Evolutionary conservation across 306 rosid genomes (phyloP).

Genomic region (Inga laurina): DNA sequence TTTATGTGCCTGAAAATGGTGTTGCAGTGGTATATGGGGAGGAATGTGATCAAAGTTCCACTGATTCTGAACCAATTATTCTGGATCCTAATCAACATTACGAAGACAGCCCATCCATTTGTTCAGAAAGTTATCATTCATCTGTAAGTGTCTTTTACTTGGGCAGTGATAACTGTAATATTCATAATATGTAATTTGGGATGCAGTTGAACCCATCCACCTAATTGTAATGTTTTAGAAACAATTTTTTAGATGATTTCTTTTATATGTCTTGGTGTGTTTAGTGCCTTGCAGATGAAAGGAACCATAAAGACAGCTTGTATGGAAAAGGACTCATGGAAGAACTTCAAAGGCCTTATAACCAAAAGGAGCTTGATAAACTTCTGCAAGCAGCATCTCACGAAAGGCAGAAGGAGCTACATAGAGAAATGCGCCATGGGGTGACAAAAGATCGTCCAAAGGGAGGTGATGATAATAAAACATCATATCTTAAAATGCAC

Average conservation of each 20-base stretch:
- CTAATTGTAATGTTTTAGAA: neutral
- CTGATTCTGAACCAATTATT: constrained; percentile 45
- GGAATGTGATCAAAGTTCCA: constrained; percentile 29
- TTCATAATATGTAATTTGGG: constrained; percentile 3
- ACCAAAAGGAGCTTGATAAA: constrained; percentile 35
- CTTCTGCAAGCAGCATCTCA: constrained; percentile 19
- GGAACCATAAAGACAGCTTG: constrained; percentile 33
- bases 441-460: constrained; percentile 28
- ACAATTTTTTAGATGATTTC: neutral
- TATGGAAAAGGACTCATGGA: constrained; percentile 62
- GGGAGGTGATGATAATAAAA: constrained; percentile 24
- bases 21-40: constrained; percentile 13
- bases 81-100: constrained; percentile 37
- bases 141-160: constrained; percentile 45
- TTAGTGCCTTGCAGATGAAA: constrained; percentile 37
- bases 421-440: constrained; percentile 41
- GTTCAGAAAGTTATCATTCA: constrained; percentile 26
- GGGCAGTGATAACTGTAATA: neutral
- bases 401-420: constrained; percentile 26
- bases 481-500: constrained; percentile 54
- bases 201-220: neutral
- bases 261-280: constrained; percentile 19
- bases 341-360: constrained; percentile 57
- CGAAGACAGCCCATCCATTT: constrained; percentile 34
- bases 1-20: constrained; percentile 12